phyloP scores from a whole-genome alignment of 805 yeast genomes.

The Ascoidea rubescens region DNA sequence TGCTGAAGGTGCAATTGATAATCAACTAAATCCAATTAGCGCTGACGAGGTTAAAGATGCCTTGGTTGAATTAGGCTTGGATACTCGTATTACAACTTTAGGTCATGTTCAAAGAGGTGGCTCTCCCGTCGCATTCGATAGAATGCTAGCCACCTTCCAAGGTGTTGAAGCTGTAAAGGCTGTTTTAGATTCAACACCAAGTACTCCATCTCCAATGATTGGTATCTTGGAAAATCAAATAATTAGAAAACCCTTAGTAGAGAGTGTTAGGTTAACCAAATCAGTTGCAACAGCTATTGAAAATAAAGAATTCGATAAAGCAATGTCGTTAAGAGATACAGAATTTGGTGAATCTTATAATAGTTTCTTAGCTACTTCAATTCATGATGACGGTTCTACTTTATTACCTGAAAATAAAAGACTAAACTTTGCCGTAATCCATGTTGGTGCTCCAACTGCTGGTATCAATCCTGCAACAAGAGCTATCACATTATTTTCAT shows the following conservation, averaged over 20 bases:
- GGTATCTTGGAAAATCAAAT: conserved; percentile 61
- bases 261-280: conserved; percentile 59
- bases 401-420: conserved; percentile 36
- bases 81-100: conserved; percentile 63
- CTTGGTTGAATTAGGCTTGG: conserved; percentile 53
- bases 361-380: conserved; percentile 50
- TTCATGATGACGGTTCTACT: conserved; percentile 58
- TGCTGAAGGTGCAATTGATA: conserved; percentile 74
- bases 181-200: conserved; percentile 51
- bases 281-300: conserved; percentile 60
- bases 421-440: conserved; percentile 53
- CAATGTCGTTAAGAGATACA: conserved; percentile 58
- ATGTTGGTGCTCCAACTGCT: conserved; percentile 73
- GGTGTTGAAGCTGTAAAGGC: conserved; percentile 77
- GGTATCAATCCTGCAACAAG: conserved; percentile 69
- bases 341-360: conserved; percentile 51
- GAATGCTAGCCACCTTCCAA: conserved; percentile 61
- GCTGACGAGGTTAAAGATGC: conserved; percentile 53
- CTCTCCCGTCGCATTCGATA: conserved; percentile 62
- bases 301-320: conserved; percentile 50
- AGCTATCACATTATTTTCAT: conserved; percentile 61
- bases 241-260: conserved; percentile 52
- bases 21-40: conserved; percentile 52
- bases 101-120: conserved; percentile 85
- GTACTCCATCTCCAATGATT: conserved; percentile 69